Evolutionary conservation across 768 basidiomycete species (phyloP).

Genomic region (Podaxis carcinomalis): DNA sequence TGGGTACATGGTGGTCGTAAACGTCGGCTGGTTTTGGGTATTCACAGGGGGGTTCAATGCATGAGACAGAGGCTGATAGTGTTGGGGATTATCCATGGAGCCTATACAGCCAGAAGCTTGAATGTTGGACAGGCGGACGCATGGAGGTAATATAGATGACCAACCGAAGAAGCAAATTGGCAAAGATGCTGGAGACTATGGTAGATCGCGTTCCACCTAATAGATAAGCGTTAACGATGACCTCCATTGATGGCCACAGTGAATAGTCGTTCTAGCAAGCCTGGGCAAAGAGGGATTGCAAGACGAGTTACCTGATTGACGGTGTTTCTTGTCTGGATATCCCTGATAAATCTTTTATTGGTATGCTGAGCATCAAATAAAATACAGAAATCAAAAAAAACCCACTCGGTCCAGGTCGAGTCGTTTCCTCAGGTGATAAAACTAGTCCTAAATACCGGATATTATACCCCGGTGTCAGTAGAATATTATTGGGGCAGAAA

Average conservation of each 20-base stretch:
- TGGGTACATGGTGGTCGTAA: constrained; percentile 1
- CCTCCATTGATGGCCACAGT: not conserved
- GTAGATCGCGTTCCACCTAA: constrained; percentile 1
- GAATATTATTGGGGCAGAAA: constrained; percentile 12
- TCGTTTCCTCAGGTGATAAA: not conserved
- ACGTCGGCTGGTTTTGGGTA: constrained; percentile 19
- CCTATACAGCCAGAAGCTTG: constrained; percentile 9
- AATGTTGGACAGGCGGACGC: not conserved
- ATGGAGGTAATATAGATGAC: not conserved
- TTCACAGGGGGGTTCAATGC: constrained; percentile 59
- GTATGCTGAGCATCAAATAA: constrained; percentile 27
- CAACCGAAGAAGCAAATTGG: constrained; percentile 2
- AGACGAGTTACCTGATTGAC: constrained; percentile 20
- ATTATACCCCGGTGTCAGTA: constrained; percentile 4
- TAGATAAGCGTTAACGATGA: constrained; percentile 10
- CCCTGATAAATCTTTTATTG: constrained; percentile 32
- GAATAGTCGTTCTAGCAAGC: not conserved
- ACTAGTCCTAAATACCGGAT: not conserved
- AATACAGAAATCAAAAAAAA: constrained; percentile 20
- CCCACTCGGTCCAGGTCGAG: not conserved
- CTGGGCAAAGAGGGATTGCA: not conserved
- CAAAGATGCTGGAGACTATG: not conserved
- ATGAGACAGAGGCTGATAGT: constrained; percentile 78
- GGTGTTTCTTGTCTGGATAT: constrained; percentile 18
- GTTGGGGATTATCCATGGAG: constrained; percentile 67